Evolutionary conservation across 75 land plant species (phyloP), one percentile per base, ranked within the genome.

Genomic region (Gnetum montanum): DNA sequence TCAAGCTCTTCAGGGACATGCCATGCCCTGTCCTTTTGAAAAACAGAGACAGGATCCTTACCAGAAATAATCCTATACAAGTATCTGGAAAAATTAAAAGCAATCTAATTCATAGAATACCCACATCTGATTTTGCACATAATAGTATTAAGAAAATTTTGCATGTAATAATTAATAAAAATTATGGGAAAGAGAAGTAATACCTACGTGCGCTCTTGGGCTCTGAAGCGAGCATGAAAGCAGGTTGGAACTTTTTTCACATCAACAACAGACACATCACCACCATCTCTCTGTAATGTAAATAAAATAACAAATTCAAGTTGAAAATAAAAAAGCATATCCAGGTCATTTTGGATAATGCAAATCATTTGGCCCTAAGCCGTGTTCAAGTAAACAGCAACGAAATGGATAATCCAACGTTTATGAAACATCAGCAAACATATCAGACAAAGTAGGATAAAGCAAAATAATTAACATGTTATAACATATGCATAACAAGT

Each of bases 121-220:
- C 6, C 4, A 4, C 15, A 15, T 41, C 43, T 15, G 13, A 41
- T 41, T 15, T 41, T 15, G 43, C 4, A 15, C n/a, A 31, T 29
- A 16, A 16, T 4, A 4, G 8, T 13, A 46, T 26, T 26, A 46
- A 26, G 25, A 1, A 26, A 26, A 12, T 48, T n/a, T 48, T 48
- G 50, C 31, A 30, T 6, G 33, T 1, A 30, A 13, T 18, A 11
- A 11, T n/a, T 27, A 31, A 18, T 34, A 13, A 10, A 15, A 10
- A 26, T 24, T 20, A 58, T 58, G 65, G 24, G n/a, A n/a, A n/a
- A n/a, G n/a, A n/a, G n/a, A n/a, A n/a, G n/a, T n/a, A n/a, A n/a
- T 73, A 85, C 87, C 69, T 82, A 92, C 98, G 80, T 92, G 65
- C 98, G 86, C 64, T 92, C 95, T 65, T 62, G 70, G 43, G 98